Base-by-base conservation (phyloP, 805 yeast genomes). In the Ogataea siamensis region DNA sequence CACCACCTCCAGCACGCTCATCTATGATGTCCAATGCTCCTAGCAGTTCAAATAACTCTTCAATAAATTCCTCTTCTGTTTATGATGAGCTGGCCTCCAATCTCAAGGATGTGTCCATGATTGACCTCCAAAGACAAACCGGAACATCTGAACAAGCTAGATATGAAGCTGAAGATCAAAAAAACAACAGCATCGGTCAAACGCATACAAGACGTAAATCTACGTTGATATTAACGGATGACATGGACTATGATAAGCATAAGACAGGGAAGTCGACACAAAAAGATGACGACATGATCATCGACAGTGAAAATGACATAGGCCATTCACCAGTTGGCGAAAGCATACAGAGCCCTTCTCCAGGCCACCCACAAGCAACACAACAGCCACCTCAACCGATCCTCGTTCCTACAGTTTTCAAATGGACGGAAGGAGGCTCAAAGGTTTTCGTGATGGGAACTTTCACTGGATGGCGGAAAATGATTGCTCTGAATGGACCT, bases 401-500 rank as follows among this genome's bases (percentile, higher is more conserved):
- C 4, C 40, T 62, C 23, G 58, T 61, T 26, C 80, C 80, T 1
- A 70, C 87, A 1, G 88, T 83, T 40, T 83, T 88, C 41, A 78
- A 78, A 47, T 91, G 99, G 99, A 80, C 79, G 12, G 96, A 91
- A 62, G 98, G 98, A n/a, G 99, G 99, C 44, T 76, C 76, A 34
- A 85, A 85, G 53, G 98, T 93, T 2, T 93, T 88, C 60, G 96
- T 91, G 10, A 93, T 97, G 23, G 99, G 99, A 34, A 85, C 97
- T 1, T 91, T 91, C 64, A 93, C 99, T 0, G 96, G 96, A 3
- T 93, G 99, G 98, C 72, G 96, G 50, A 91, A 89, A 63, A 91
- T 93, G 98, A 89, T 91, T 55, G 95, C 95, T 26, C 67, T 93
- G 52, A 61, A 76, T 61, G 63, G 68, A 53, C 67, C 67, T 7